phyloP scores from a whole-genome alignment of 2,329 filamentous ascomycete genomes.

The Cadophora malorum region DNA sequence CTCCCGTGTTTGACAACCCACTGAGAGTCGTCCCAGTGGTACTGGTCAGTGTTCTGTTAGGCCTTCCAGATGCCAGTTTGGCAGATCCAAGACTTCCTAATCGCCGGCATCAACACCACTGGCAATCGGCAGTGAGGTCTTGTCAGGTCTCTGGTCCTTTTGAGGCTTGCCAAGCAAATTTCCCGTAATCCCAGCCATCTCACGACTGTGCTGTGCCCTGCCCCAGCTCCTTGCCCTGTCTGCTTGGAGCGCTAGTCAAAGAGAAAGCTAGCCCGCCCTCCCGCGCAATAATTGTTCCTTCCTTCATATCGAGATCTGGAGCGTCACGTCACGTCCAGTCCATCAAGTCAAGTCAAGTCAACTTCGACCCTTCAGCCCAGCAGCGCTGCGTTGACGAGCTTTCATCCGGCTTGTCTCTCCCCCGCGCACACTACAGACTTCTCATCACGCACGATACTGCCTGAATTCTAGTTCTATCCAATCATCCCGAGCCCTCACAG shows the following conservation, averaged over 20 bases:
- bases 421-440: slow-evolving; percentile 16
- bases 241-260: slow-evolving; percentile 5
- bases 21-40: background rate
- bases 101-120: slow-evolving; percentile 8
- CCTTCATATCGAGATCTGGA: slow-evolving; percentile 8
- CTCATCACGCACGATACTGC: slow-evolving; percentile 21
- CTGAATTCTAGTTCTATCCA: slow-evolving; percentile 15
- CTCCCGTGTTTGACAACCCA: slow-evolving; percentile 5
- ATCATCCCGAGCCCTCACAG: slow-evolving; percentile 8
- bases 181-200: slow-evolving; percentile 6
- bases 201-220: background rate
- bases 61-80: slow-evolving; percentile 8
- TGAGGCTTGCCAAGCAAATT: slow-evolving; percentile 19
- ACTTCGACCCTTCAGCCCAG: slow-evolving; percentile 11
- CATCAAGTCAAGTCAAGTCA: slow-evolving; percentile 13
- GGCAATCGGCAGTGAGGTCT: slow-evolving; percentile 16
- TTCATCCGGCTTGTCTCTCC: slow-evolving; percentile 23
- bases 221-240: background rate
- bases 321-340: background rate
- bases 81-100: slow-evolving; percentile 4
- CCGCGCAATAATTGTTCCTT: slow-evolving; percentile 9
- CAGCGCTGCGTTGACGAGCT: slow-evolving; percentile 18
- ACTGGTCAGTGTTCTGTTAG: background rate
- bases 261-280: slow-evolving; percentile 3
- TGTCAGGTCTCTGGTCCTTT: background rate